Evolutionary conservation across 768 basidiomycete genomes (phyloP), one percentile per base, ranked within the genome.

Genomic region (Termitomyces sp.): DNA sequence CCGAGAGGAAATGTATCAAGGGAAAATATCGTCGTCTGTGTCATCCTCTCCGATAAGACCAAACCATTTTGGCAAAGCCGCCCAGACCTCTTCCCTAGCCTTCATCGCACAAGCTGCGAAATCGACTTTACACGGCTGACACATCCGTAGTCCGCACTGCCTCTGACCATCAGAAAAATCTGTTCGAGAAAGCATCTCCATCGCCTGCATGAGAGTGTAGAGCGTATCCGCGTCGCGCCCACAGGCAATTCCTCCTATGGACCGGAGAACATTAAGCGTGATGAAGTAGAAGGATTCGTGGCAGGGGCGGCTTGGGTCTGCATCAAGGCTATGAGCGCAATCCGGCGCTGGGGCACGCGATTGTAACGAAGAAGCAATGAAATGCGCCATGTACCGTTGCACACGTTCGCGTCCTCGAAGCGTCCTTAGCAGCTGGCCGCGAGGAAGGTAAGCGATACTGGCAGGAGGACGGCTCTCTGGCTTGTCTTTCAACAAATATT

Each of bases 181-280:
- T 48, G 78, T 84, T 46, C 88, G 73, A 20, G 77, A 76, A 42
- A 90, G 73, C 89, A 90, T 89, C 61, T 87, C 87, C 51, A 76
- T 73, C 15, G 84, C 83, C 68, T 89, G 88, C 4, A 73, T 62
- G 41, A 91, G 78, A 53, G 87, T 86, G 63, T 77, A 88, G 22
- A 91, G 68, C 49, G 86, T 84, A 63, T 91, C 89, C 3, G 84
- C 88, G 62, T 90, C 88, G 23, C 89, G 76, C 44, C 88, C 88
- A 52, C 75, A 76, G 1, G 87, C 80, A 54, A 90, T 84, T 0
- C 89, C 89, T 0, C 85, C 83, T 41, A 90, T 79, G 20, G 83
- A 79, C 53, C 88, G 82, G 39, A 89, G 69, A 29, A 86, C 71
- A 66, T 90, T 89, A 54, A 90, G 78, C 73, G 81, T 81, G 71